phyloP scores from a whole-genome alignment of 2,329 filamentous ascomycete genomes.

The Sporothrix curviconia region DNA sequence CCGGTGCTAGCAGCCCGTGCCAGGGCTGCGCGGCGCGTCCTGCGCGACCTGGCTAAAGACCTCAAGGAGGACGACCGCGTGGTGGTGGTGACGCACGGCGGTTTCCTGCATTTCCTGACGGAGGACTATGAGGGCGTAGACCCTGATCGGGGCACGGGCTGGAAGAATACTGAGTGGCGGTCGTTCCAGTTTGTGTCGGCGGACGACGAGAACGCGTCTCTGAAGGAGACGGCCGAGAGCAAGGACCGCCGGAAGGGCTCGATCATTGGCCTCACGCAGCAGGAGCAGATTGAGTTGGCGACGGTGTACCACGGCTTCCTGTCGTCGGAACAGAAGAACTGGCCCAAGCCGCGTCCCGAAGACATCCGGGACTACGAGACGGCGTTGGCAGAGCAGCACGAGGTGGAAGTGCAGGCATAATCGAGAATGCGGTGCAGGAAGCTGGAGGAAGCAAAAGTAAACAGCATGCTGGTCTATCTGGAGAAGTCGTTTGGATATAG shows the following conservation, averaged over 20 bases:
- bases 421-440: background rate
- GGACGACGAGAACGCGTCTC: constrained; percentile 39
- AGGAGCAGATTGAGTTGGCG: constrained; percentile 41
- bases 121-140: constrained; percentile 66
- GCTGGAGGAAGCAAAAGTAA: background rate
- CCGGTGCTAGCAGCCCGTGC: constrained; percentile 55
- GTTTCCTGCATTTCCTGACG: constrained; percentile 67
- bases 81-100: constrained; percentile 13
- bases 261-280: constrained; percentile 34
- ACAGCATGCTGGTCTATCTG: background rate
- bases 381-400: background rate
- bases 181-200: constrained; percentile 56
- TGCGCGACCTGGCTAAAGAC: constrained; percentile 42
- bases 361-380: constrained; percentile 14
- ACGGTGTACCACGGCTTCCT: constrained; percentile 32
- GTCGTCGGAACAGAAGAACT: constrained; percentile 22
- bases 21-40: constrained; percentile 50
- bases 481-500: background rate
- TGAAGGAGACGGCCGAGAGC: constrained; percentile 45
- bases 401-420: background rate
- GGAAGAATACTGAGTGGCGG: constrained; percentile 67
- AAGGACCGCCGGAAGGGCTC: constrained; percentile 39
- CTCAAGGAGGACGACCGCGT: constrained; percentile 51
- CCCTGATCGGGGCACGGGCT: constrained; percentile 50
- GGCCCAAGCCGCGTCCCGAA: constrained; percentile 2